Evolutionary conservation across 768 basidiomycete species (phyloP).

Genomic region (Clitopilus passeckerianus): DNA sequence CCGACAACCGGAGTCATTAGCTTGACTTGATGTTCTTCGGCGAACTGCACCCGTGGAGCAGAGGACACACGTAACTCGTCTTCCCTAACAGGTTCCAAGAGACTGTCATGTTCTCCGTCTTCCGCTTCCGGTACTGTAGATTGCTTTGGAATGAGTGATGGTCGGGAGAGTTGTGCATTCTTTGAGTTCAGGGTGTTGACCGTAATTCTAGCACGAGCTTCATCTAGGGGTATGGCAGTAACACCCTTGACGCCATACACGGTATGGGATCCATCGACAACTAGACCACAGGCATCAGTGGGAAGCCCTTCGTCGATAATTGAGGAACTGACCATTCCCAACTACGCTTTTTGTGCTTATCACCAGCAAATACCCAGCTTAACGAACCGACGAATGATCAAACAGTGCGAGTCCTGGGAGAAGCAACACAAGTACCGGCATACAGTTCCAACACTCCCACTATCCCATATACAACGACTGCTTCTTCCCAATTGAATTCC

Average conservation of each 20-base stretch:
- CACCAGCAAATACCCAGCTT: constrained; percentile 75
- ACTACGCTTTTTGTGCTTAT: constrained; percentile 59
- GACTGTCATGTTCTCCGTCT: constrained; percentile 2
- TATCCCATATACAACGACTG: constrained; percentile 68
- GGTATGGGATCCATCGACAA: constrained; percentile 55
- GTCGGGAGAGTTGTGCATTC: constrained; percentile 36
- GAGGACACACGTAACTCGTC: constrained; percentile 6
- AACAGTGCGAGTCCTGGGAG: not conserved
- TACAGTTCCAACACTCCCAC: constrained; percentile 71
- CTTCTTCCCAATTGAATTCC: constrained; percentile 47
- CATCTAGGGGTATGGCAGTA: constrained; percentile 65
- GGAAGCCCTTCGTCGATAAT: not conserved
- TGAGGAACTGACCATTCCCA: constrained; percentile 51
- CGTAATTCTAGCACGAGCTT: constrained; percentile 52
- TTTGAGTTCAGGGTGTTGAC: constrained; percentile 50
- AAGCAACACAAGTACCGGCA: constrained; percentile 3
- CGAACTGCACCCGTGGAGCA: constrained; percentile 49
- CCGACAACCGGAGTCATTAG: constrained; percentile 32
- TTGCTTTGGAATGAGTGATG: constrained; percentile 35
- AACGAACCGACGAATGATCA: not conserved
- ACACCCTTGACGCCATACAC: constrained; percentile 70
- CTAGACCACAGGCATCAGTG: constrained; percentile 28
- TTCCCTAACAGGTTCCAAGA: constrained; percentile 2
- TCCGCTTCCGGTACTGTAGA: constrained; percentile 14
- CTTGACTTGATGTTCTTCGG: constrained; percentile 40